Percentiles rank a stretch among this genome's conserved stretches.
Evolutionary conservation across 805 yeast species (phyloP).

Genomic region (Kurtzmaniella fragi): DNA sequence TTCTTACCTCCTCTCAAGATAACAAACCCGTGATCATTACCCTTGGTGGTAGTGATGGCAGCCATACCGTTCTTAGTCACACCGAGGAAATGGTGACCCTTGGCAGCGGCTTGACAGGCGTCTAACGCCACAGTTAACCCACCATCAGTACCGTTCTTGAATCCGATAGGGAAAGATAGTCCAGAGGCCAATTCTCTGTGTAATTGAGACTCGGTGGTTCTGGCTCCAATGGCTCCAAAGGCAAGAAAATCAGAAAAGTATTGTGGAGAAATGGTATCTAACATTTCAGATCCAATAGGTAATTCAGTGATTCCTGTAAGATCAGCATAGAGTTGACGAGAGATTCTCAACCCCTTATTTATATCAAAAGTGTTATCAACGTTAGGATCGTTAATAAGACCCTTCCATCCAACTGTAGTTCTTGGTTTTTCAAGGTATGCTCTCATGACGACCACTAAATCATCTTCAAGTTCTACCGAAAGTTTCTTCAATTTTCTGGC

Average conservation of each 20-base stretch:
- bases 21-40: constrained; percentile 90
- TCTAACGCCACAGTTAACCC: constrained; percentile 87
- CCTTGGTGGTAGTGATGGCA: constrained; percentile 93
- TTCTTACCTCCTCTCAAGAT: constrained; percentile 94
- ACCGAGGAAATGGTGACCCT: constrained; percentile 93
- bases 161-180: constrained; percentile 96
- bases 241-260: constrained; percentile 85
- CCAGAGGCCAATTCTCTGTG: constrained; percentile 98
- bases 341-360: constrained; percentile 85
- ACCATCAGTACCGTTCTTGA: constrained; percentile 98
- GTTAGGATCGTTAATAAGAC: constrained; percentile 95
- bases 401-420: constrained; percentile 99
- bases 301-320: constrained; percentile 66
- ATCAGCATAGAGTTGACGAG: constrained; percentile 80
- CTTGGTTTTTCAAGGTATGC: constrained; percentile 98
- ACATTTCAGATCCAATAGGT: constrained; percentile 97
- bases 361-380: constrained; percentile 88
- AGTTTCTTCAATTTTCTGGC: constrained; percentile 63
- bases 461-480: constrained; percentile 66
- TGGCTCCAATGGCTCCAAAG: constrained; percentile 97
- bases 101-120: constrained; percentile 88
- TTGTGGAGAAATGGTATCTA: constrained; percentile 97
- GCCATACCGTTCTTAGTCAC: constrained; percentile 97
- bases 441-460: constrained; percentile 87
- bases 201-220: constrained; percentile 97